These are phyloP conservation scores for Dryas integrifolia DNA, from an alignment of 331 rosid species.

Conservation along the genomic window DNA sequence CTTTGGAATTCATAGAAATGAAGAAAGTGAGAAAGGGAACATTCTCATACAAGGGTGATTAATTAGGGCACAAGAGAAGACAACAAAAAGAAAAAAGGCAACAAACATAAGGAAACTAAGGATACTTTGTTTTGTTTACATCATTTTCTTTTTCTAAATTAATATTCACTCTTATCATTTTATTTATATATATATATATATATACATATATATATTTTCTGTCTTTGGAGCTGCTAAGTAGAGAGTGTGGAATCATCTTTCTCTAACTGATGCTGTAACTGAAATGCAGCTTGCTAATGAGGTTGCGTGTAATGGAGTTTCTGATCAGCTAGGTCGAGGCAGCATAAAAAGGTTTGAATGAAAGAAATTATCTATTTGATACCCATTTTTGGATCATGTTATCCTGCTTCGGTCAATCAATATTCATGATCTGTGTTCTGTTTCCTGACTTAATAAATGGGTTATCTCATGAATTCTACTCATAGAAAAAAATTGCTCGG, in stretches of 20 bases:
- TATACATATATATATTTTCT: background rate
- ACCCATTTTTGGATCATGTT: background rate
- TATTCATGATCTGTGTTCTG: background rate
- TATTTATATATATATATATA: background rate
- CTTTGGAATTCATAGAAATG: background rate
- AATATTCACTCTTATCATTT: background rate
- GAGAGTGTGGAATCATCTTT: conserved; percentile 19
- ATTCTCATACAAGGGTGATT: background rate
- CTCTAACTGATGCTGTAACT: conserved; percentile 29
- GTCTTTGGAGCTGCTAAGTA: conserved; percentile 5
- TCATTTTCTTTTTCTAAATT: background rate
- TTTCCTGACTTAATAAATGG: background rate
- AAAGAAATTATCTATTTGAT: background rate
- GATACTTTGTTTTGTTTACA: conserved; percentile 6
- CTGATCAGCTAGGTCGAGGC: conserved; percentile 51
- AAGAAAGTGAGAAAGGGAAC: background rate
- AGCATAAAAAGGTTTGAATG: conserved; percentile 41
- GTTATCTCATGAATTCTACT: background rate
- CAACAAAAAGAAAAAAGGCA: background rate
- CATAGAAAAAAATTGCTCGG: background rate
- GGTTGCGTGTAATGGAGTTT: conserved; percentile 38
- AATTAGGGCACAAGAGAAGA: background rate
- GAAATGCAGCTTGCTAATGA: conserved; percentile 46
- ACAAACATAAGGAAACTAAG: background rate
- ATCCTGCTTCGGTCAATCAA: background rate